Base-by-base conservation (phyloP, 2,329 filamentous ascomycete species). In the Pseudophaeomoniella oleicola region DNA sequence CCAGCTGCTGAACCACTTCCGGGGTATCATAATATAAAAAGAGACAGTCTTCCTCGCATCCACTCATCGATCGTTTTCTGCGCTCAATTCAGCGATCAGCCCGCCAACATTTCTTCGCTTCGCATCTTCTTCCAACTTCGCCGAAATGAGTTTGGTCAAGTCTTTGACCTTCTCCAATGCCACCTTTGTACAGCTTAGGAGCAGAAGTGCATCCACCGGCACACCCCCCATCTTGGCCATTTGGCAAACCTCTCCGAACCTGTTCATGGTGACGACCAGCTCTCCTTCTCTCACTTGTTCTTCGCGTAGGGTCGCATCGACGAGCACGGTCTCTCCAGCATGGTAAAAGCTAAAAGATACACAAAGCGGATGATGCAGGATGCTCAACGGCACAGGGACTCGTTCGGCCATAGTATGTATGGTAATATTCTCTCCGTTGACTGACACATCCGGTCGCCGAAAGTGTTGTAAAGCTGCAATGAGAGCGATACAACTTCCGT, bases 401-500 rank as follows among this genome's bases (percentile, higher is more conserved):
- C 90, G 72, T 63, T 98, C 88, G 10, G 81, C 76, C 3, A 81
- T 60, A 2, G 79, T 82, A 60, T 88, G 93, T 31, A 96, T 75
- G 2, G 81, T 92, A 44, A 94, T 72, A 18, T 75, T 72, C 49
- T 87, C 86, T 39, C 84, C 85, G 49, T 86, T 79, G 19, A 94
- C 82, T 47, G 78, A 78, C 4, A 87, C 84, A 55, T 96, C 90
- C 2, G 86, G 87, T 51, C 87, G 79, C 43, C 84, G 75, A 62
- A 94, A 98, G 61, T 96, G 88, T 43, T 84, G 79, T 45, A 98
- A 66, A 2, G 84, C 86, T 1, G 88, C 82, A 46, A 96, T 78
- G 36, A 93, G 77, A 18, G 84, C 85, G 36, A 94, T 71, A 54
- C 87, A 94, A 15, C 82, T 73, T 2, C 80, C 78, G 57, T 96